Evolutionary conservation across 2,329 filamentous ascomycete genomes (phyloP), one percentile per base, ranked within the genome.

Genomic region (Diplodia sapinea): DNA sequence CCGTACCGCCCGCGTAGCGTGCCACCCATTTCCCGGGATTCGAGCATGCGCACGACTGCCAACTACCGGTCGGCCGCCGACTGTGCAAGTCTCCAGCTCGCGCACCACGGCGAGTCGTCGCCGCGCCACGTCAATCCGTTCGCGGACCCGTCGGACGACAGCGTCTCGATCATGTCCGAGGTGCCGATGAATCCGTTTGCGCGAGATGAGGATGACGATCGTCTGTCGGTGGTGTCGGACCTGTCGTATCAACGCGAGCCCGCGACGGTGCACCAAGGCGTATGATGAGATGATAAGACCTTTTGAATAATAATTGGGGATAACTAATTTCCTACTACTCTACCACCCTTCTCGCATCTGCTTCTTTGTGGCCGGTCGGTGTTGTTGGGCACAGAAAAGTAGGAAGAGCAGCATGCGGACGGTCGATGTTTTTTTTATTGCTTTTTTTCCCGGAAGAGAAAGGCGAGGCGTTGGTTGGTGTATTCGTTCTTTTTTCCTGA

Each of bases 1-100:
- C 65, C 65, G 9, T 67, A 67, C 29, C 56, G 57, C n/a, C 65
- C 65, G 15, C 43, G 50, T 23, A 67, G 65, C 26, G 65, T 67
- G 26, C 65, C 65, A 7, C 56, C 65, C 23, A 51, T 67, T 8
- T 67, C 65, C 12, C 26, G 65, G 11, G 49, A 63, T 4, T 61
- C 65, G 11, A 67, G 65, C 36, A 63, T 67, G 57, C 65, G 65
- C n/a, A 57, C 33, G 2, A 26, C 23, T 2, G 23, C 65, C 23
- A 61, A 49, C 15, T 17, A 50, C 7, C 47, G 43, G 8, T 3
- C 8, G 7, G 33, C 11, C 11, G 54, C 54, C 11, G 65, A 66
- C 43, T 66, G 11, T 3, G 51, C 51, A 43, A 65, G 50, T 15
- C 33, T 33, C 36, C 33, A 43, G 12, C 50, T 31, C 15, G 23